Evolutionary conservation across 1,139 yeast species (phyloP).

Genomic region (Taphrina deformans): DNA sequence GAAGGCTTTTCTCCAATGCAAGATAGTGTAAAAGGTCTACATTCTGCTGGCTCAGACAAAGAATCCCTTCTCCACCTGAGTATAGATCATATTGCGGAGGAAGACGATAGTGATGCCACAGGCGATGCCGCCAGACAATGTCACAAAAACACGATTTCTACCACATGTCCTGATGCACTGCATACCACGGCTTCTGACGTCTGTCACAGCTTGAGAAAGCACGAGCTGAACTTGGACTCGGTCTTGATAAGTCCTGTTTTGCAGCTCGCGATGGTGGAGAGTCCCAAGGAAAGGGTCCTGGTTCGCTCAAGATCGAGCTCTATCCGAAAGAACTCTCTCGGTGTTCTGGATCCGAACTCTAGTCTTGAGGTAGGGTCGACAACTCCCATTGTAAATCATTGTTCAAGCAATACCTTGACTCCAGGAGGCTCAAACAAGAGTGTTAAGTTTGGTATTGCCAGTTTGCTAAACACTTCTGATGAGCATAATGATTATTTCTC

Average conservation of each 20-base stretch:
- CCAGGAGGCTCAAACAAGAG: neutral
- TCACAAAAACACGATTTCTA: no score
- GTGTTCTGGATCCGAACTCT: neutral
- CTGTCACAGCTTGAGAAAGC: no score
- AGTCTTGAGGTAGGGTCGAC: neutral
- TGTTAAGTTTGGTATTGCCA: slow-evolving; percentile 6
- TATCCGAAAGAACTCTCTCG: neutral
- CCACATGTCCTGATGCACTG: no score
- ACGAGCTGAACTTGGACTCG: neutral
- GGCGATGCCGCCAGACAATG: no score
- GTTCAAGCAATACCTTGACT: neutral
- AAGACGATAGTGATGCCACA: no score
- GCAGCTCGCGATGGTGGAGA: slow-evolving; percentile 9
- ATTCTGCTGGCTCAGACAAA: no score
- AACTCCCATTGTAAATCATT: neutral
- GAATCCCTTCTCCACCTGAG: no score
- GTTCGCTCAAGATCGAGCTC: slow-evolving; percentile 3
- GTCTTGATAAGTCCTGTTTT: slow-evolving; percentile 1
- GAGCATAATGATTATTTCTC: neutral
- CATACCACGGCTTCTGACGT: no score
- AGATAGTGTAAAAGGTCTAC: no score
- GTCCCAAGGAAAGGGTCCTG: neutral
- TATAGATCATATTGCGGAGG: no score
- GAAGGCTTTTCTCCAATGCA: no score
- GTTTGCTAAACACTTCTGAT: neutral